Conservation (phyloP, 2,329 filamentous ascomycete genomes). For the Xylariaceae sp. region DNA sequence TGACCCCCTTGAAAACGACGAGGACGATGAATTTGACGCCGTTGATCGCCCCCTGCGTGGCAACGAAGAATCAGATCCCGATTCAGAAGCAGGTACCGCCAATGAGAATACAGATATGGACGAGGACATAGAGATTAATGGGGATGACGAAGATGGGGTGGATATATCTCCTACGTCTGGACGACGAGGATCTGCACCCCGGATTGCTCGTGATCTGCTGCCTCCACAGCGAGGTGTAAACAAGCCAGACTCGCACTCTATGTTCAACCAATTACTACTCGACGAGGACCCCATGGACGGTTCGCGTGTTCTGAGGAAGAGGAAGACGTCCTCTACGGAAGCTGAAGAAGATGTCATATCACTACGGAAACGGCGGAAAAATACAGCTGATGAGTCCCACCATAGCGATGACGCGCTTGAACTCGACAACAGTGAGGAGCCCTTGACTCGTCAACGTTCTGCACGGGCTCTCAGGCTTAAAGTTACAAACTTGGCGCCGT, state of each 20-base stretch:
- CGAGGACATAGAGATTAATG: slow-evolving; percentile 27
- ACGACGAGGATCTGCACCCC: slow-evolving; percentile 57
- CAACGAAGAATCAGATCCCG: slow-evolving; percentile 33
- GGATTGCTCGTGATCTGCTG: slow-evolving; percentile 66
- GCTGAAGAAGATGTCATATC: slow-evolving; percentile 52
- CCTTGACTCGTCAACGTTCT: slow-evolving; percentile 38
- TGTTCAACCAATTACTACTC: slow-evolving; percentile 69
- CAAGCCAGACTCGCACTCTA: slow-evolving; percentile 68
- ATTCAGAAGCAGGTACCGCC: slow-evolving; percentile 27
- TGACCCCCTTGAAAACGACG: slow-evolving; percentile 29
- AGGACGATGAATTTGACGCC: slow-evolving; percentile 33
- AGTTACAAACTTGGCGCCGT: slow-evolving; percentile 36
- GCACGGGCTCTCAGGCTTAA: slow-evolving; percentile 60
- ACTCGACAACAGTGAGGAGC: slow-evolving; percentile 36
- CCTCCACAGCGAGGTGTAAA: slow-evolving; percentile 62
- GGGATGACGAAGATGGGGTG: slow-evolving; percentile 23
- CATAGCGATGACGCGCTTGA: slow-evolving; percentile 33
- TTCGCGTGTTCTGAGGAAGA: slow-evolving; percentile 73
- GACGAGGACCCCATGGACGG: slow-evolving; percentile 72
- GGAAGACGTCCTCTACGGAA: slow-evolving; percentile 72
- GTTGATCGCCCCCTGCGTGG: slow-evolving; percentile 22
- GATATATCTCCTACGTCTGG: slow-evolving; percentile 38
- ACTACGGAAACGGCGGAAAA: slow-evolving; percentile 51
- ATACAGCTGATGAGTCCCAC: slow-evolving; percentile 42
- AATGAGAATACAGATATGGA: slow-evolving; percentile 27